A percentile compares a stretch with the other conserved stretches of the same genome.
phyloP scores from a whole-genome alignment of 2,329 filamentous ascomycete species.

The Epichloe aotearoae region DNA sequence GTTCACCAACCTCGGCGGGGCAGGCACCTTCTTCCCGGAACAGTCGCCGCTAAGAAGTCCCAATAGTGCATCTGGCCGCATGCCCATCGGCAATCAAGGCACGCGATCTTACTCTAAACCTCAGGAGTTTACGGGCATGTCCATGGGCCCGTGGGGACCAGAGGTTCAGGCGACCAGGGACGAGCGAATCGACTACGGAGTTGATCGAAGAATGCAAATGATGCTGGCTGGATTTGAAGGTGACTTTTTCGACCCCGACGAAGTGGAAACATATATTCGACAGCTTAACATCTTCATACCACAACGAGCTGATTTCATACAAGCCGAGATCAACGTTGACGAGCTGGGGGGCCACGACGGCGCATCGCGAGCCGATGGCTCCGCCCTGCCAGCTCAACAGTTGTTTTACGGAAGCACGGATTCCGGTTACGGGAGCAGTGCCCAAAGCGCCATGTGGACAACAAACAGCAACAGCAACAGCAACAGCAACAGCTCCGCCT shows the following conservation, averaged over 20 bases:
- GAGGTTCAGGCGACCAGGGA: conserved; percentile 27
- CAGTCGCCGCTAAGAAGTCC: conserved; percentile 1
- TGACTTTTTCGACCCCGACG: conserved; percentile 64
- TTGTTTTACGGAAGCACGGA: not conserved
- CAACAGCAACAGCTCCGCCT: conserved; percentile 1
- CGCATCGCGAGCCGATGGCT: not conserved
- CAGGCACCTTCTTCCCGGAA: conserved; percentile 48
- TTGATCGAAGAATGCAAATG: conserved; percentile 31
- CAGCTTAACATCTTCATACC: conserved; percentile 51
- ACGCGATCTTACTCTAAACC: conserved; percentile 14
- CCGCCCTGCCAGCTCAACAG: not conserved
- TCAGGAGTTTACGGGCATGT: conserved; percentile 14
- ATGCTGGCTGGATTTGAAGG: conserved; percentile 52
- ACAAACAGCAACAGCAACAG: conserved; percentile 3
- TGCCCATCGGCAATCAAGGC: conserved; percentile 25
- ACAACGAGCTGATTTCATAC: conserved; percentile 44
- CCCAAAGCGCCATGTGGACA: not conserved
- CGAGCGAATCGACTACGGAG: conserved; percentile 23
- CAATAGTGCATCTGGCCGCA: not conserved
- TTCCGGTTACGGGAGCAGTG: conserved; percentile 1
- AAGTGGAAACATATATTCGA: conserved; percentile 62
- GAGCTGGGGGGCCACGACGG: conserved; percentile 20
- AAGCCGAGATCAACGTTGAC: conserved; percentile 38
- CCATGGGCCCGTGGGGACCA: conserved; percentile 35
- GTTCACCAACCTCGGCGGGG: conserved; percentile 52